Conservation (phyloP, 495 filamentous ascomycete species). For the Podospora appendiculata region DNA sequence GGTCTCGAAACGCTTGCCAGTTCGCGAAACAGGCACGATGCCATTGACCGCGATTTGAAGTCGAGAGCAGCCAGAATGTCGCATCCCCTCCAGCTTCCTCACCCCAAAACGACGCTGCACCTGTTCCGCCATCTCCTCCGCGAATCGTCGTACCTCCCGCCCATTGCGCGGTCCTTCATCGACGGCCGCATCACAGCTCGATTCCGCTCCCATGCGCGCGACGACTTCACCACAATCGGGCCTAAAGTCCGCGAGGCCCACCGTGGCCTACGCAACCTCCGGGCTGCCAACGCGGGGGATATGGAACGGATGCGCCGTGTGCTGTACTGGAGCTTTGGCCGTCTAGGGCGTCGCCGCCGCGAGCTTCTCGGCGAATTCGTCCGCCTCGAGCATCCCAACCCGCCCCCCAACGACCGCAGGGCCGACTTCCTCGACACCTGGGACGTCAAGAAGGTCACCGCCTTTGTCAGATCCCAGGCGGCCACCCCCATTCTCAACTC, state of each 20-base stretch:
- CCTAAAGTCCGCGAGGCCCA: constrained; percentile 20
- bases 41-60: no score
- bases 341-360: constrained; percentile 59
- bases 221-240: constrained; percentile 2
- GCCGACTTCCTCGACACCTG: constrained; percentile 37
- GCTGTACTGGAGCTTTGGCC: constrained; percentile 63
- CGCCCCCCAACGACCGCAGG: constrained; percentile 10
- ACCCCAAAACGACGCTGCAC: constrained; percentile 43
- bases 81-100: constrained; percentile 12
- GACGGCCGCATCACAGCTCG: constrained; percentile 48
- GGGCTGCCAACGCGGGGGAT: constrained; percentile 51
- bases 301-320: constrained; percentile 53
- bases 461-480: constrained; percentile 21
- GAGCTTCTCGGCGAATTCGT: constrained; percentile 49
- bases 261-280: constrained; percentile 28
- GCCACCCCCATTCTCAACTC: constrained; percentile 1
- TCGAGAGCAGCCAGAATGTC: constrained; percentile 13
- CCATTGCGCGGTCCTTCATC: constrained; percentile 54
- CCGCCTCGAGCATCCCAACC: constrained; percentile 23
- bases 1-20: no score
- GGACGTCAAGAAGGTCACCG: constrained; percentile 25
- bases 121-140: constrained; percentile 74
- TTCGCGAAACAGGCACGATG: no score
- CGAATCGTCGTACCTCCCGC: constrained; percentile 75
- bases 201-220: constrained; percentile 36